These are phyloP conservation scores for Mycena albidolilacea DNA, from an alignment of 768 basidiomycete species.

Conservation along the genomic window DNA sequence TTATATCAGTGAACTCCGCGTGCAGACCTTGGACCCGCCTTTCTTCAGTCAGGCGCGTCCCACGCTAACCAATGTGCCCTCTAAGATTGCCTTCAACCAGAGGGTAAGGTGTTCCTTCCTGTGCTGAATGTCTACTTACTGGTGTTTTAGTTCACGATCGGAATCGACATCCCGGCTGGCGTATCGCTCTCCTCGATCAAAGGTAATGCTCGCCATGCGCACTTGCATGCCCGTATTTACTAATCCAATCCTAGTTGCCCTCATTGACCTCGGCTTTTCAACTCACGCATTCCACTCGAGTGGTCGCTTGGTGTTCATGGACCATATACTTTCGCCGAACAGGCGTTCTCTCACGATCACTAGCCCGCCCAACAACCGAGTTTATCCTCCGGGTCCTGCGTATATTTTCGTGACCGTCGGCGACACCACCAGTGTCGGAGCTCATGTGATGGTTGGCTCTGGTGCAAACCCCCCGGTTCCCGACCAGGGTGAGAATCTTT, in stretches of 20 bases:
- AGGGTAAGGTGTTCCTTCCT: neutral
- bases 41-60: slow-evolving; percentile 48
- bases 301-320: slow-evolving; percentile 50
- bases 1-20: slow-evolving; percentile 46
- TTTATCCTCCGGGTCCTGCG: slow-evolving; percentile 50
- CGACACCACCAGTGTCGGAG: slow-evolving; percentile 42
- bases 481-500: slow-evolving; percentile 28
- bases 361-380: slow-evolving; percentile 51
- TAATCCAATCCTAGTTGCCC: slow-evolving; percentile 39
- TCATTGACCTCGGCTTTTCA: slow-evolving; percentile 53
- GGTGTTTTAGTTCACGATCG: slow-evolving; percentile 42
- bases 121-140: neutral
- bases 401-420: slow-evolving; percentile 48
- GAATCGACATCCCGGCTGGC: slow-evolving; percentile 46
- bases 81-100: slow-evolving; percentile 47
- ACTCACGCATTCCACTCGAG: slow-evolving; percentile 52
- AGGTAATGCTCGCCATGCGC: slow-evolving; percentile 3
- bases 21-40: slow-evolving; percentile 50
- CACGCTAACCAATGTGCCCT: slow-evolving; percentile 42
- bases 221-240: neutral
- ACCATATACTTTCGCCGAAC: slow-evolving; percentile 42
- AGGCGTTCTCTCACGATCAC: slow-evolving; percentile 50
- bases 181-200: slow-evolving; percentile 24
- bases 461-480: slow-evolving; percentile 35
- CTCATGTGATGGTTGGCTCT: slow-evolving; percentile 44